Percentiles rank a stretch among this genome's conserved stretches.
Conservation (phyloP, 2,329 filamentous ascomycete species). For the Byssochlamys sp. region DNA sequence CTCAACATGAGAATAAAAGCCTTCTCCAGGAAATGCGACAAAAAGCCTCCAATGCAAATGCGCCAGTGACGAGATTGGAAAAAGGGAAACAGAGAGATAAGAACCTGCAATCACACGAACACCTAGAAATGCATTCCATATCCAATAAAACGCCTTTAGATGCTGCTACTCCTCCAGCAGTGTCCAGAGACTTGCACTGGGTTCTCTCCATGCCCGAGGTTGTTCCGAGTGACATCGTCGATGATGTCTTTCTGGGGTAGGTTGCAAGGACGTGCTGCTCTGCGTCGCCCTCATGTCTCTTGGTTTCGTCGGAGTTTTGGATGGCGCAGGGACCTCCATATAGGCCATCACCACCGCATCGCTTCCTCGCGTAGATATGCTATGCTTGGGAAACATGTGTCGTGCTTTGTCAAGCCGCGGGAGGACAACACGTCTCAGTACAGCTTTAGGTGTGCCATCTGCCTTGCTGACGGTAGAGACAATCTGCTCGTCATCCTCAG, state of each 20-base stretch:
- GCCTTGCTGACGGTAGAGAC: constrained; percentile 10
- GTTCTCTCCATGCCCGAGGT: constrained; percentile 27
- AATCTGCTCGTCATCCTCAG: constrained; percentile 4
- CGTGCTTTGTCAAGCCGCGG: constrained; percentile 22
- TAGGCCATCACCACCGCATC: constrained; percentile 12
- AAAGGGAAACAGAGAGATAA: not conserved
- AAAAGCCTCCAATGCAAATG: not conserved
- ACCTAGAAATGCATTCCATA: not conserved
- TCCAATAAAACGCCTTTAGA: not conserved
- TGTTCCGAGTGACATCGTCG: constrained; percentile 30
- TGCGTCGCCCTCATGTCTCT: not conserved
- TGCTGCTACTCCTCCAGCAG: constrained; percentile 20
- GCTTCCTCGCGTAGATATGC: constrained; percentile 10
- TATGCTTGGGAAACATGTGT: constrained; percentile 22
- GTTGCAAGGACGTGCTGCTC: not conserved
- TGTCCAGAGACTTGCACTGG: constrained; percentile 27
- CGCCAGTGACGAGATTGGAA: not conserved
- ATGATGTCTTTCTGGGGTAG: constrained; percentile 19
- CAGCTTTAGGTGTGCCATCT: constrained; percentile 5
- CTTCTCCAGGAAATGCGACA: not conserved
- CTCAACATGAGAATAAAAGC: not conserved
- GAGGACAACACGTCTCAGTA: constrained; percentile 19
- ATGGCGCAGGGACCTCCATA: constrained; percentile 9
- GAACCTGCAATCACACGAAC: not conserved
- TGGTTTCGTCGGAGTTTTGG: constrained; percentile 1